Percentiles rank a stretch among this genome's conserved stretches.
phyloP scores from a whole-genome alignment of 352 stramenopile species.

The Phytophthora litchii region DNA sequence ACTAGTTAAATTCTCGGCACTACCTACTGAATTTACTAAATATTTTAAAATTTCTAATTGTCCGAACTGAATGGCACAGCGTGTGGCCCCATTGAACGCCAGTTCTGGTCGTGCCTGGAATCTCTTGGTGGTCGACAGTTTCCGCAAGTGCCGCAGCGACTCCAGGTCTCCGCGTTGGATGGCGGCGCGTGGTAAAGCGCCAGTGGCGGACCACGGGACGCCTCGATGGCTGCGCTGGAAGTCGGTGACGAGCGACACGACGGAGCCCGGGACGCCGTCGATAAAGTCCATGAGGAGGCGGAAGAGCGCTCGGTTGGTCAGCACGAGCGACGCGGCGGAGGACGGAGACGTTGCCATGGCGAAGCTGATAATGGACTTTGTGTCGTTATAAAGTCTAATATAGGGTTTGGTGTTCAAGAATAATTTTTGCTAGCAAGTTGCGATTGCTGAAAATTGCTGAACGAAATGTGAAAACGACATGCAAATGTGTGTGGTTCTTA shows the following conservation, averaged over 20 bases:
- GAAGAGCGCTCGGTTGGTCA: conserved; percentile 36
- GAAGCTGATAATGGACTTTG: too few species aligned
- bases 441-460: neutral
- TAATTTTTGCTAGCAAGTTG: too few species aligned
- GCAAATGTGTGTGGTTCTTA: too few species aligned
- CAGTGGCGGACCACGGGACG: conserved; percentile 31
- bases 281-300: conserved; percentile 38
- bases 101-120: conserved; percentile 32
- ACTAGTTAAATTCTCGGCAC: conserved; percentile 11
- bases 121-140: conserved; percentile 25
- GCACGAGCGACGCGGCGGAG: conserved; percentile 26
- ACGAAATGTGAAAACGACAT: too few species aligned
- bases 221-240: conserved; percentile 10
- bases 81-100: conserved; percentile 24
- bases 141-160: conserved; percentile 21
- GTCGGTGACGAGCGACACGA: conserved; percentile 24
- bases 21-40: conserved; percentile 12
- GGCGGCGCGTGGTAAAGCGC: conserved; percentile 25
- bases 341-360: conserved; percentile 1
- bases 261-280: conserved; percentile 35
- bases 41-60: conserved; percentile 34
- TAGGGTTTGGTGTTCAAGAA: too few species aligned
- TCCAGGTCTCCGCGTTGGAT: conserved; percentile 35
- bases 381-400: too few species aligned
- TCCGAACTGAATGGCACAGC: conserved; percentile 41